Percentiles rank a stretch among this genome's conserved stretches.
Evolutionary conservation across 2,329 filamentous ascomycete species (phyloP).

Genomic region (Hypoxylon sp.): DNA sequence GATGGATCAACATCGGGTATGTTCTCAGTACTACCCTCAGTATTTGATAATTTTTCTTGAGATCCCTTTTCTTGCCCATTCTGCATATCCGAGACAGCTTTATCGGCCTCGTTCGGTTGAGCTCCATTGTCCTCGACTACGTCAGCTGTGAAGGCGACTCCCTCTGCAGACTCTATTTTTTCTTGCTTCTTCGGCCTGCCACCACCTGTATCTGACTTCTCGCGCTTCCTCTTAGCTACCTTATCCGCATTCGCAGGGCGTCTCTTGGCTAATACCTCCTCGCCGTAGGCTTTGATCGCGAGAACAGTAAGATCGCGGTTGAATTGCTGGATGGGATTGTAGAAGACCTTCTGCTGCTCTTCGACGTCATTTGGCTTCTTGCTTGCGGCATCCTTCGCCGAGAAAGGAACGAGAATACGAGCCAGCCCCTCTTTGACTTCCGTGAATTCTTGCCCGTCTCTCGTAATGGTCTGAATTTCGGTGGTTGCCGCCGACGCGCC

Average conservation of each 20-base stretch:
- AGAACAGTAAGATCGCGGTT: conserved; percentile 95
- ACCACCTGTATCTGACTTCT: conserved; percentile 46
- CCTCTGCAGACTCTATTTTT: conserved; percentile 35
- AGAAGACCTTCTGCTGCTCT: conserved; percentile 86
- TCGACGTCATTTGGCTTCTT: conserved; percentile 62
- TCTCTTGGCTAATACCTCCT: conserved; percentile 69
- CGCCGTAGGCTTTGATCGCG: conserved; percentile 89
- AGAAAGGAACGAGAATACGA: conserved; percentile 67
- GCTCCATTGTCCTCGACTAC: conserved; percentile 12
- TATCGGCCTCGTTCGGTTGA: conserved; percentile 25
- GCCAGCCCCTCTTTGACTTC: conserved; percentile 69
- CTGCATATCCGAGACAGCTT: conserved; percentile 44
- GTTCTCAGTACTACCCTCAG: conserved; percentile 8
- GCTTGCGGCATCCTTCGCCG: conserved; percentile 53
- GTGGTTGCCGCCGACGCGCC: conserved; percentile 47
- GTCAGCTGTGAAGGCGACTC: conserved; percentile 19
- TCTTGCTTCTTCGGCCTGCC: conserved; percentile 46
- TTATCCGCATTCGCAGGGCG: conserved; percentile 58
- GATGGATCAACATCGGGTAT: conserved; percentile 17
- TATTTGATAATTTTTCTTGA: conserved; percentile 8
- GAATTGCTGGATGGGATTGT: conserved; percentile 99
- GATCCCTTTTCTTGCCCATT: conserved; percentile 16
- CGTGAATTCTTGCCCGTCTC: conserved; percentile 64
- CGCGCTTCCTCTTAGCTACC: conserved; percentile 61
- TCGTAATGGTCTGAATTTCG: conserved; percentile 53